Evolutionary conservation across 169 alveolate genomes (phyloP).

Genomic region (Plasmodium malariae): DNA sequence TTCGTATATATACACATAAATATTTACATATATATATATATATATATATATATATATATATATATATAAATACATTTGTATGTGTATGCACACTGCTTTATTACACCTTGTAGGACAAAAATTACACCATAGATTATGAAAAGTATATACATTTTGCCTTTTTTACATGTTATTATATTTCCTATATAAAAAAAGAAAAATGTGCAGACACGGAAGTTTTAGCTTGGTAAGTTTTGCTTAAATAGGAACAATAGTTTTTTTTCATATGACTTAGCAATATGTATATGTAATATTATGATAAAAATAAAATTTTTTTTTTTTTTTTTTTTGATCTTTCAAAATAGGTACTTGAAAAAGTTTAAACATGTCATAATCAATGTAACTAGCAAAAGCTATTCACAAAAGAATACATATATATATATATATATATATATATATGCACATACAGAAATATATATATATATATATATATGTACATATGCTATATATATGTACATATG

Average conservation of each 20-base stretch:
- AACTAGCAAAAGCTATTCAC: neutral
- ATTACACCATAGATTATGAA: conserved; percentile 71
- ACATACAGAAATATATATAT: neutral
- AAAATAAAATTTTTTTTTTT: too few species aligned
- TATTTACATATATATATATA: neutral
- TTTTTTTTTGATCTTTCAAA: neutral
- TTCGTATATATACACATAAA: neutral
- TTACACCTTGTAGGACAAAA: conserved; percentile 41
- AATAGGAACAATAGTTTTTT: too few species aligned
- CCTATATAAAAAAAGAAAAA: conserved; percentile 52
- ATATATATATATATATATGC: neutral
- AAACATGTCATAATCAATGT: conserved; percentile 64
- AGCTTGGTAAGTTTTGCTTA: conserved; percentile 54
- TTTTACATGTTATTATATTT: conserved; percentile 55
- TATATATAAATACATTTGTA: neutral
- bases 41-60: neutral
- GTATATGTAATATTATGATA: too few species aligned
- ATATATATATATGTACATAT: neutral
- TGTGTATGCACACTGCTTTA: neutral
- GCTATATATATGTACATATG: neutral
- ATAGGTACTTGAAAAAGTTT: conserved; percentile 75
- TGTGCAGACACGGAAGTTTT: conserved; percentile 70
- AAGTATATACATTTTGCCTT: conserved; percentile 75
- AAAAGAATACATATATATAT: neutral
- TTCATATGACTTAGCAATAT: too few species aligned